Conservation (phyloP, 441 rosid genomes). For the Syzygium malaccense region DNA sequence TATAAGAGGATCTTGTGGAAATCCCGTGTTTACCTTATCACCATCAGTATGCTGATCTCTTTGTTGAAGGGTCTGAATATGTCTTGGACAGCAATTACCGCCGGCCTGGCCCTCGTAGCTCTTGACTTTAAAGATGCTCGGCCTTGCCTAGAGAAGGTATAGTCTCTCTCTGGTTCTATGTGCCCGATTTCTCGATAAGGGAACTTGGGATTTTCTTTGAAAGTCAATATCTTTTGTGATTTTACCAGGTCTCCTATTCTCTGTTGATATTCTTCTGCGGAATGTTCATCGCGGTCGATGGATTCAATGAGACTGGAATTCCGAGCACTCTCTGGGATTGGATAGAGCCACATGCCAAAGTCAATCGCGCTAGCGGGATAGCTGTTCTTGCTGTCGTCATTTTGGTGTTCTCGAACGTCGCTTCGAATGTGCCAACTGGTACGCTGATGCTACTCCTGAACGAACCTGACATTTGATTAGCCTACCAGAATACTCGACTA, state of each 20-base stretch:
- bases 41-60: slow-evolving; percentile 61
- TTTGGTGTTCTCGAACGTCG: slow-evolving; percentile 58
- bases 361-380: slow-evolving; percentile 31
- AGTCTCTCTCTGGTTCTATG: neutral
- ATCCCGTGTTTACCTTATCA: slow-evolving; percentile 46
- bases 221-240: neutral
- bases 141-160: slow-evolving; percentile 69
- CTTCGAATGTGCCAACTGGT: slow-evolving; percentile 90
- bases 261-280: slow-evolving; percentile 82
- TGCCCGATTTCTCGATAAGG: neutral
- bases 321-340: slow-evolving; percentile 63
- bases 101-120: slow-evolving; percentile 67
- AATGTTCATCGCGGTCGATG: slow-evolving; percentile 79
- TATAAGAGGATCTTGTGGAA: slow-evolving; percentile 54
- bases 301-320: slow-evolving; percentile 76
- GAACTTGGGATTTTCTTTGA: neutral
- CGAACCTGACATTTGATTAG: neutral
- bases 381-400: slow-evolving; percentile 56
- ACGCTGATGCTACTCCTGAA: neutral
- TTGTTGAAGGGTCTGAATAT: slow-evolving; percentile 60
- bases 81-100: slow-evolving; percentile 85
- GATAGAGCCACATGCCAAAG: slow-evolving; percentile 62
- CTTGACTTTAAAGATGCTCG: slow-evolving; percentile 81
- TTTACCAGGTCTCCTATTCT: slow-evolving; percentile 69
- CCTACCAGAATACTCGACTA: neutral